Conservation (phyloP, 257 asterid genomes). For the Salvia hispanica region DNA sequence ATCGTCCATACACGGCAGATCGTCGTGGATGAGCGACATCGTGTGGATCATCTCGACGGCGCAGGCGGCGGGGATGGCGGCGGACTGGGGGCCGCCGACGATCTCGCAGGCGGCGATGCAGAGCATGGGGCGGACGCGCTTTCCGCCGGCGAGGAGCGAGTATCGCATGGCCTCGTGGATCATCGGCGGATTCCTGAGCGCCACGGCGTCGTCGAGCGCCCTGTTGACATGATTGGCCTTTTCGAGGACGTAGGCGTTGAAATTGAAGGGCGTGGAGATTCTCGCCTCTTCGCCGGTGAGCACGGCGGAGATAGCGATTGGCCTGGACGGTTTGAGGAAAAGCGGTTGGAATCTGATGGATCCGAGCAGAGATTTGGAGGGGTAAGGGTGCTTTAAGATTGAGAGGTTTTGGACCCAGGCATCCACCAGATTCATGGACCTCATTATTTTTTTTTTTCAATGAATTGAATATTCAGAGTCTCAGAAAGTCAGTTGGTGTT, state of each 20-base stretch:
- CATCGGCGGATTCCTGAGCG: conserved; percentile 50
- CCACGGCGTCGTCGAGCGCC: conserved; percentile 58
- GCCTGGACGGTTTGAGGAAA: conserved; percentile 17
- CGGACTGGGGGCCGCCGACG: conserved; percentile 63
- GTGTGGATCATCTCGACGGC: conserved; percentile 91
- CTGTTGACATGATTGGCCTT: conserved; percentile 52
- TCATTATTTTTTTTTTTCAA: neutral
- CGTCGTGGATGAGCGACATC: conserved; percentile 74
- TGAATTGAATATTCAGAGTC: neutral
- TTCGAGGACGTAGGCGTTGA: conserved; percentile 52
- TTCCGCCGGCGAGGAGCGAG: conserved; percentile 71
- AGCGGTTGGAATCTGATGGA: conserved; percentile 19
- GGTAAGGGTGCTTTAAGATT: conserved; percentile 31
- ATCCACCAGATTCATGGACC: conserved; percentile 43
- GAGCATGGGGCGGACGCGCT: conserved; percentile 72
- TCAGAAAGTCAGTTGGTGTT: too few species aligned
- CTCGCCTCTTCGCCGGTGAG: conserved; percentile 38
- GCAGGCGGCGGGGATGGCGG: conserved; percentile 75
- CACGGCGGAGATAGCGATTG: conserved; percentile 31
- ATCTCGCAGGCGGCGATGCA: conserved; percentile 79
- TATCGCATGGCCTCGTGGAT: conserved; percentile 81
- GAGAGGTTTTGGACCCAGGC: conserved; percentile 36
- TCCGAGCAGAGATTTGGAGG: conserved; percentile 26
- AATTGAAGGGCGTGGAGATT: conserved; percentile 35
- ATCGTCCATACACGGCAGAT: conserved; percentile 77